Percentiles rank a stretch among this genome's conserved stretches.
Conservation (phyloP, 2,329 filamentous ascomycete genomes). For the Cladophialophora psammophila region DNA sequence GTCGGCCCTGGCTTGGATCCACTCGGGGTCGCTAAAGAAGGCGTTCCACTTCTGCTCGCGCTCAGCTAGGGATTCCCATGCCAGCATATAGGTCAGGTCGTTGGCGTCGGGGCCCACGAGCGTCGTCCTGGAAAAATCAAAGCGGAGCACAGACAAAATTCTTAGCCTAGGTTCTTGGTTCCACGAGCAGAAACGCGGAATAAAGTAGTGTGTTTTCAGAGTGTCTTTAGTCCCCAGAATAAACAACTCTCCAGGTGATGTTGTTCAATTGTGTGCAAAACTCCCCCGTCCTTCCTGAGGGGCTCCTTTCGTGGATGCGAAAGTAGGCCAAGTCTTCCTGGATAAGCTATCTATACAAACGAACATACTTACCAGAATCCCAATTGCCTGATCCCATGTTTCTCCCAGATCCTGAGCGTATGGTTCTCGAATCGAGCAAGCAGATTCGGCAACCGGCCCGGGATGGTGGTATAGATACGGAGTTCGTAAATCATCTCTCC, state of each 20-base stretch:
- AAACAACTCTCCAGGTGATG: not conserved
- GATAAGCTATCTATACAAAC: no score
- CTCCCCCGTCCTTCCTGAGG: no score
- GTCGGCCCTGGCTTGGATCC: slow-evolving; percentile 18
- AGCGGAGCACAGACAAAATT: no score
- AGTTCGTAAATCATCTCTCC: slow-evolving; percentile 24
- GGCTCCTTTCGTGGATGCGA: no score
- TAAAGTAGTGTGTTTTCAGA: no score
- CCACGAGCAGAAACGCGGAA: no score
- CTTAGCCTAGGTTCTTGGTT: no score
- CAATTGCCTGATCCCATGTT: slow-evolving; percentile 27
- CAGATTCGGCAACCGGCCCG: slow-evolving; percentile 25
- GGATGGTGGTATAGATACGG: slow-evolving; percentile 23
- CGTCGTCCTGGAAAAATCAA: slow-evolving; percentile 75
- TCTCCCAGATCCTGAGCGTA: slow-evolving; percentile 27
- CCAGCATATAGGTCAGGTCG: slow-evolving; percentile 76
- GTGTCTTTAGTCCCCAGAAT: not conserved
- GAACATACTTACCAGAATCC: slow-evolving; percentile 64
- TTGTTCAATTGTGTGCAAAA: no score
- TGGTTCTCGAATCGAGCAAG: slow-evolving; percentile 28
- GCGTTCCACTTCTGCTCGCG: slow-evolving; percentile 28
- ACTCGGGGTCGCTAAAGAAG: slow-evolving; percentile 24
- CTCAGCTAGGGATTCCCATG: slow-evolving; percentile 45
- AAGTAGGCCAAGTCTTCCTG: no score
- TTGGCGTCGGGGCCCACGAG: slow-evolving; percentile 86